Evolutionary conservation across 495 filamentous ascomycete species (phyloP).

Genomic region (Haplographium delicatum): DNA sequence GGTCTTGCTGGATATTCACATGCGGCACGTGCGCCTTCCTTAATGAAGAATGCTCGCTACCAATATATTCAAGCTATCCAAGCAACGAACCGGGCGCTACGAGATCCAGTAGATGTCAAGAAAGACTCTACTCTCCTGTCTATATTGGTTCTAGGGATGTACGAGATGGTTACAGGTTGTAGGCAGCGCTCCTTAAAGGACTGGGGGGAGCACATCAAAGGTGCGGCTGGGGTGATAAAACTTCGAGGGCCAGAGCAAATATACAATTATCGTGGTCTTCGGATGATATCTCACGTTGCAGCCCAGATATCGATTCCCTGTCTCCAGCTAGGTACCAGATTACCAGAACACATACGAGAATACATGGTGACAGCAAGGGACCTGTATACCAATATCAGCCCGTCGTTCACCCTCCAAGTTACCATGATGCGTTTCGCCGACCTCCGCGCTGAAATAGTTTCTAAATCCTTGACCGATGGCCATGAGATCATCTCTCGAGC

Average conservation of each 20-base stretch:
- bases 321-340: constrained; percentile 28
- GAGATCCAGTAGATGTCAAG: constrained; percentile 45
- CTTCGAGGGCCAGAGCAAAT: constrained; percentile 54
- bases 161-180: constrained; percentile 48
- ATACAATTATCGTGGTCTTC: constrained; percentile 41
- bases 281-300: constrained; percentile 52
- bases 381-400: constrained; percentile 17
- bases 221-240: constrained; percentile 53
- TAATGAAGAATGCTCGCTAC: constrained; percentile 37
- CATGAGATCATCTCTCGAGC: constrained; percentile 41
- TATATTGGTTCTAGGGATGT: constrained; percentile 53
- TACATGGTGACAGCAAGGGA: constrained; percentile 31
- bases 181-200: constrained; percentile 39
- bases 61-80: constrained; percentile 46
- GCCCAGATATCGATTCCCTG: constrained; percentile 38
- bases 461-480: constrained; percentile 32
- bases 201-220: constrained; percentile 56
- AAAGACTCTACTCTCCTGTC: constrained; percentile 58
- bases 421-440: constrained; percentile 38
- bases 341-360: constrained; percentile 32
- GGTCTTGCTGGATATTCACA: constrained; percentile 48
- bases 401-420: constrained; percentile 26
- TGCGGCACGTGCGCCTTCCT: constrained; percentile 28
- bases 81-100: constrained; percentile 46
- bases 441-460: constrained; percentile 41